phyloP scores from a whole-genome alignment of 2,329 filamentous ascomycete species.

The Macrophomina phaseolina region DNA sequence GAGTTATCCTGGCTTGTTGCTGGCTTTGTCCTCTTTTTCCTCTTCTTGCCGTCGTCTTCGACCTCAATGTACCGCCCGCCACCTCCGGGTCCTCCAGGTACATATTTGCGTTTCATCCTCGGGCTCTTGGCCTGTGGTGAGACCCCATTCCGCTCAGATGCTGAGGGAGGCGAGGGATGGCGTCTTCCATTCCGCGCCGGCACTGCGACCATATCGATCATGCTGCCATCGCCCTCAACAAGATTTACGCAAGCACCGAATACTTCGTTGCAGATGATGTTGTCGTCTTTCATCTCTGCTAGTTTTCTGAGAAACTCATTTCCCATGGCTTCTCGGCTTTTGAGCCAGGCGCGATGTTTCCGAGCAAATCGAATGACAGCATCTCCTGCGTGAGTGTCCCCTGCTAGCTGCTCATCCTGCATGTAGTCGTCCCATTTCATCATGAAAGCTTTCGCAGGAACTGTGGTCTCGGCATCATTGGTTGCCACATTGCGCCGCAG shows the following conservation, averaged over 20 bases:
- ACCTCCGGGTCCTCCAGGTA: constrained; percentile 11
- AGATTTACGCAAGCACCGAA: constrained; percentile 31
- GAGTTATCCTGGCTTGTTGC: not conserved
- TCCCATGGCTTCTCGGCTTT: constrained; percentile 32
- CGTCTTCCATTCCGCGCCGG: constrained; percentile 8
- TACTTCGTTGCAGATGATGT: constrained; percentile 36
- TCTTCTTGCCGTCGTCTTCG: constrained; percentile 1
- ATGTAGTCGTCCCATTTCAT: constrained; percentile 46
- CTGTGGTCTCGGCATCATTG: constrained; percentile 27
- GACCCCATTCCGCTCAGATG: not conserved
- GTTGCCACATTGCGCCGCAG: constrained; percentile 39
- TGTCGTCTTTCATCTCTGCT: constrained; percentile 38
- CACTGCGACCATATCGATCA: not conserved
- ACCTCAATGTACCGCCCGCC: constrained; percentile 4
- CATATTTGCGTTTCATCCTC: constrained; percentile 9
- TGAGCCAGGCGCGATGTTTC: constrained; percentile 34
- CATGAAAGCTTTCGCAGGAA: constrained; percentile 41
- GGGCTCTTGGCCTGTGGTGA: not conserved
- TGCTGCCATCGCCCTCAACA: not conserved
- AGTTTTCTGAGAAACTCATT: constrained; percentile 41
- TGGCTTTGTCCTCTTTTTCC: not conserved
- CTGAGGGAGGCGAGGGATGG: not conserved
- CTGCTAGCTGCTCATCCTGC: constrained; percentile 42
- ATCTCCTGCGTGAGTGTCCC: constrained; percentile 43
- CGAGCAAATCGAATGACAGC: constrained; percentile 48